Percentiles rank a stretch among this genome's conserved stretches.
Conservation (phyloP, 2,329 filamentous ascomycete genomes). For the Aureobasidium mangrovei region DNA sequence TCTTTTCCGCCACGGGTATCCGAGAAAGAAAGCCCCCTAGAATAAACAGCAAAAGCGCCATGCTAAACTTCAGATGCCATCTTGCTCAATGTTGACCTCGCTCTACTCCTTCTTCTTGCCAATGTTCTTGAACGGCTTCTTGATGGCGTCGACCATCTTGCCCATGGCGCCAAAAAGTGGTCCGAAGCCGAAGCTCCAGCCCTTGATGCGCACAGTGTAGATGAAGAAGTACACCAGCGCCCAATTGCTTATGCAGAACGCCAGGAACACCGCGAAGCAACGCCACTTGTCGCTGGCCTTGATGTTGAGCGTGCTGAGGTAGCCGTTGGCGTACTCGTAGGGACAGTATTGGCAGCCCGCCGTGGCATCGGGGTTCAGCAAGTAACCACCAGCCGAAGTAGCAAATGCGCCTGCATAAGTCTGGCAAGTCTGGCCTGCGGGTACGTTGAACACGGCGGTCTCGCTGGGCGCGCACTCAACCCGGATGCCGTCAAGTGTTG, state of each 20-base stretch:
- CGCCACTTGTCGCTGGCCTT: slow-evolving; percentile 56
- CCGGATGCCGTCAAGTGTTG: slow-evolving; percentile 46
- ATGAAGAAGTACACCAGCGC: slow-evolving; percentile 62
- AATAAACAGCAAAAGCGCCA: not conserved
- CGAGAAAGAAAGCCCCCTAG: too few relatives aligned
- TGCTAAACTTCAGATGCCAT: not conserved
- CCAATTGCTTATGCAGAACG: slow-evolving; percentile 64
- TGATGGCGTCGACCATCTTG: slow-evolving; percentile 30
- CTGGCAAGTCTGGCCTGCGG: slow-evolving; percentile 54
- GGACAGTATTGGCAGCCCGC: slow-evolving; percentile 61
- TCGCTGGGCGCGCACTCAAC: slow-evolving; percentile 44
- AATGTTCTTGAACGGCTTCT: slow-evolving; percentile 25
- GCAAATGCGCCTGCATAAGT: slow-evolving; percentile 57
- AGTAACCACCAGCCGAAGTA: slow-evolving; percentile 47
- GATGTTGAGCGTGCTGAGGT: slow-evolving; percentile 52
- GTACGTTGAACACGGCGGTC: slow-evolving; percentile 56
- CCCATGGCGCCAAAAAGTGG: slow-evolving; percentile 44
- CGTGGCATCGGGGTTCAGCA: slow-evolving; percentile 53
- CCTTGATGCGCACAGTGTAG: slow-evolving; percentile 60
- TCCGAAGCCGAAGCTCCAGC: slow-evolving; percentile 63
- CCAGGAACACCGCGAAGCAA: slow-evolving; percentile 63
- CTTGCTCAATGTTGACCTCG: not conserved
- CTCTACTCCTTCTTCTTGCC: slow-evolving; percentile 13
- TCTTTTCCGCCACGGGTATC: too few relatives aligned
- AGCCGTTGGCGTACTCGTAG: slow-evolving; percentile 57